phyloP scores from a whole-genome alignment of 441 rosid species.

The Hypseocharis bilobata region DNA sequence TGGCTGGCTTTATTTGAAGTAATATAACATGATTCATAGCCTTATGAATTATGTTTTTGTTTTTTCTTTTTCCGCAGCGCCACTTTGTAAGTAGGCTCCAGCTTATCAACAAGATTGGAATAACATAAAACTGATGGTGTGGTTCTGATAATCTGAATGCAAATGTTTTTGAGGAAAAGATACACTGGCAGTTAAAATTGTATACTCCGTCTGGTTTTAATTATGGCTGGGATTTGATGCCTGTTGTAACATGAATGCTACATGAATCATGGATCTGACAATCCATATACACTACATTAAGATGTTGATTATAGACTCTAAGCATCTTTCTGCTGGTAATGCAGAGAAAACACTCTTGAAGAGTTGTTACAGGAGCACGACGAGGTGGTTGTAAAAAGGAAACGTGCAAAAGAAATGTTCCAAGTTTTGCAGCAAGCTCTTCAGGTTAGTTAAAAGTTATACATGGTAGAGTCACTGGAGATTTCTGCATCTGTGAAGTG shows the following conservation, averaged over 20 bases:
- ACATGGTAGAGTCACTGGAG: neutral
- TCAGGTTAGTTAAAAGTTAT: constrained; percentile 27
- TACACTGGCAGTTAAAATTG: neutral
- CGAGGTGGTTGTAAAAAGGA: constrained; percentile 25
- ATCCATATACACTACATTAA: neutral
- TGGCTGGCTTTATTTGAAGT: neutral
- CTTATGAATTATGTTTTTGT: neutral
- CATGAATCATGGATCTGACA: neutral
- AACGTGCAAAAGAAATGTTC: constrained; percentile 20
- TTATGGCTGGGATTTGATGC: neutral
- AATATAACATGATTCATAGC: neutral
- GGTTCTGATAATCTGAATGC: neutral
- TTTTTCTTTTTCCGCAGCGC: neutral
- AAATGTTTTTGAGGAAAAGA: neutral
- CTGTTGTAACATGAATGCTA: neutral
- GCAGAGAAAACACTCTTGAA: constrained; percentile 34
- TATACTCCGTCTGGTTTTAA: neutral
- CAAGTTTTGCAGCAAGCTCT: constrained; percentile 31
- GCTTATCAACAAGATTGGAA: neutral
- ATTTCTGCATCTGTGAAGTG: neutral
- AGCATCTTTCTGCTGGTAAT: neutral
- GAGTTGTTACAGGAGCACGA: constrained; percentile 35
- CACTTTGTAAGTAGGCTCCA: neutral
- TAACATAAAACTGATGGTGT: neutral
- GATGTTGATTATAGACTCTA: neutral